These are phyloP conservation scores for Rossbeevera mucosa DNA, from an alignment of 768 basidiomycete species.

Conservation along the genomic window DNA sequence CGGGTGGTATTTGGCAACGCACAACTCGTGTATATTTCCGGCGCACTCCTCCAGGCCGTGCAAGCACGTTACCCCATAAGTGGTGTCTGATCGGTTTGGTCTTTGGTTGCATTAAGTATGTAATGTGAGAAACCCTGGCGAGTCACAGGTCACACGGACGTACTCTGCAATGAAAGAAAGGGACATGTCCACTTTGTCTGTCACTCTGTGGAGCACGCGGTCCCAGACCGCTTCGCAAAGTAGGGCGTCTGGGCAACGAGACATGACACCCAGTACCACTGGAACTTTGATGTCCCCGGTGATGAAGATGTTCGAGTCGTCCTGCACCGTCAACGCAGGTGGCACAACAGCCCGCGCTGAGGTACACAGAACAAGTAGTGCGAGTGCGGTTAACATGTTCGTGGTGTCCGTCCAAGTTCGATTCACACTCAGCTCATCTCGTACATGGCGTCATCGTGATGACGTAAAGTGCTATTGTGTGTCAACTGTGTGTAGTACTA, in stretches of 20 bases:
- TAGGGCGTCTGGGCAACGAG: constrained; percentile 76
- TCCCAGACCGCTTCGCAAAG: constrained; percentile 78
- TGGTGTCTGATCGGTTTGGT: constrained; percentile 56
- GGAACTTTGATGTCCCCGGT: constrained; percentile 40
- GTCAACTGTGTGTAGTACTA: constrained; percentile 1
- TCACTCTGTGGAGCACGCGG: constrained; percentile 58
- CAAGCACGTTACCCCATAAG: constrained; percentile 75
- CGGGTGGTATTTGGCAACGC: constrained; percentile 58
- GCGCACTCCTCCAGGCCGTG: constrained; percentile 81
- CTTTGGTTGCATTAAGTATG: constrained; percentile 35
- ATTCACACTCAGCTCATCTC: not conserved
- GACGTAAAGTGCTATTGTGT: constrained; percentile 18
- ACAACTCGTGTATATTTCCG: constrained; percentile 87
- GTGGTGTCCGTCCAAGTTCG: constrained; percentile 10
- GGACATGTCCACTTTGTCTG: constrained; percentile 60
- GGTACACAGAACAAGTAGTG: constrained; percentile 14
- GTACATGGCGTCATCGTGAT: constrained; percentile 28
- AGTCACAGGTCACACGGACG: constrained; percentile 25
- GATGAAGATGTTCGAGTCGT: constrained; percentile 9
- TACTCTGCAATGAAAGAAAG: constrained; percentile 74
- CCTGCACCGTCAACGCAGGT: constrained; percentile 20
- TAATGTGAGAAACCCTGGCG: constrained; percentile 2
- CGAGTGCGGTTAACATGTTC: constrained; percentile 21
- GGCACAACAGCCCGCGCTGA: constrained; percentile 10
- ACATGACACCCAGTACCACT: constrained; percentile 59